Base-by-base conservation (phyloP, 192 early-diverging fungal species). In the Piromyces finnis region DNA sequence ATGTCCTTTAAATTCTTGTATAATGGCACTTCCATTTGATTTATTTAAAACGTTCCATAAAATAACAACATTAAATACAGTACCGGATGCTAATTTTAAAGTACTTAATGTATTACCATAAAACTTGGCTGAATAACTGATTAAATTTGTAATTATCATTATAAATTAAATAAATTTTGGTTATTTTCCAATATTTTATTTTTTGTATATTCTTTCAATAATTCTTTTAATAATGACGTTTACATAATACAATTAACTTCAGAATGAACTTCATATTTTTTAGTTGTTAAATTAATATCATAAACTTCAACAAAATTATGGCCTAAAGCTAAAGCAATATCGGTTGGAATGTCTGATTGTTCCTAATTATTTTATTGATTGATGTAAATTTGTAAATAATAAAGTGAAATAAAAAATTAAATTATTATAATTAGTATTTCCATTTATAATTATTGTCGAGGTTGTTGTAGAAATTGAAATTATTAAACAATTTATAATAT, bases 11-110 rank as follows among this genome's bases (percentile, higher is more conserved):
- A 93, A 79, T 32, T 85, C 84, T 36, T 86, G 87, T 30, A 35
- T 79, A 1, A 89, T 84, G 16, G 83, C 41, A 17, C 87, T 88
- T 77, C 82, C 28, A 26, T 83, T 82, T 28, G 86, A 84, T 0
- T 79, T 78, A 26, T 84, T 81, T 14, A 77, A 78, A 2, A 90
- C 85, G 77, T 89, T 86, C 93, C 94, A 95, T 7, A 94, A 78
- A 79, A 93, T 84, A 0, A 94, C 90, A 77, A 95, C 87, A 85
- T 94, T 94, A 83, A 95, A 95, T 14, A 95, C 94, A 12, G 95
- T 96, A 0, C 95, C 95, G 0, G 90, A 90, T 0, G 92, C 92
- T 15, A 95, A 84, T 18, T 84, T 81, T 11, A 94, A 77, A 0
- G 82, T 83, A 16, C 84, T 85, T 14, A 84, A 39, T 0, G 86